phyloP scores from a whole-genome alignment of 208 protist genomes.

The Naegleria fowleri region DNA sequence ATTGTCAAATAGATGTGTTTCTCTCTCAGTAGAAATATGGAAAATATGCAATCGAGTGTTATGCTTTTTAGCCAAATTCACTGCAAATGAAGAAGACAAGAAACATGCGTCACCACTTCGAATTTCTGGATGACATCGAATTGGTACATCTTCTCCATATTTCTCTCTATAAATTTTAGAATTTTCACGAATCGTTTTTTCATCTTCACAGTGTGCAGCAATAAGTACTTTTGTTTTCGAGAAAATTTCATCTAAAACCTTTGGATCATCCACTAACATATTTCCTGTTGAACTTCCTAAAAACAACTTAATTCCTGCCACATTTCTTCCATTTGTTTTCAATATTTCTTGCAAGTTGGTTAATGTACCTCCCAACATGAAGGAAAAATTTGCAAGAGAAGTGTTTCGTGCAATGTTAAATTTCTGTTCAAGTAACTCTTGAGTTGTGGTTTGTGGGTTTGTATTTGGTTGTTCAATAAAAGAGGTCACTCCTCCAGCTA shows the following conservation, averaged over 20 bases:
- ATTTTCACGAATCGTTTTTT: conserved; percentile 54
- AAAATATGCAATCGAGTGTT: conserved; percentile 74
- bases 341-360: conserved; percentile 58
- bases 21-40: conserved; percentile 72
- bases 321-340: conserved; percentile 49
- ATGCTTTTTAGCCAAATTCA: conserved; percentile 56
- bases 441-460: conserved; percentile 63
- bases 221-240: conserved; percentile 60
- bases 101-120: conserved; percentile 63
- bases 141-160: conserved; percentile 55
- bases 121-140: conserved; percentile 56
- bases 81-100: conserved; percentile 57
- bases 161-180: conserved; percentile 53
- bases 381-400: conserved; percentile 56
- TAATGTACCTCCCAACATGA: conserved; percentile 69
- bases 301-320: conserved; percentile 72
- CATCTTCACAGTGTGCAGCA: conserved; percentile 76
- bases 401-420: conserved; percentile 45
- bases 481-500: conserved; percentile 71
- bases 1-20: conserved; percentile 63
- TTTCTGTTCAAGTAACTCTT: conserved; percentile 63
- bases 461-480: conserved; percentile 80
- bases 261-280: conserved; percentile 57
- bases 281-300: conserved; percentile 75
- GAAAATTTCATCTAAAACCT: conserved; percentile 65